phyloP scores from a whole-genome alignment of 2,329 filamentous ascomycete species.

The Elsinoe arachidis region DNA sequence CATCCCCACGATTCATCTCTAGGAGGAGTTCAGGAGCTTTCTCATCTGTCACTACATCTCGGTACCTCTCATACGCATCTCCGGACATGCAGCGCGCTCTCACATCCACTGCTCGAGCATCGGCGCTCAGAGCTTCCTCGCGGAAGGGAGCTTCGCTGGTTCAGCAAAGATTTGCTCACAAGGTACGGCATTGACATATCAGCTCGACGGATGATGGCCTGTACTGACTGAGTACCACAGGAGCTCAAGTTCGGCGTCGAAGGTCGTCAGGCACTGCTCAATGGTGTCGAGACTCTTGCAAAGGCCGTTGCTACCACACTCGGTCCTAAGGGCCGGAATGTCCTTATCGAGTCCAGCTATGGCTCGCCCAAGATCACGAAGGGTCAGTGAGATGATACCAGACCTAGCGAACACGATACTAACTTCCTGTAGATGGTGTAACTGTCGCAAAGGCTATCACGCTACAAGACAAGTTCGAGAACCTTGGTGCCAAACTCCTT shows the following conservation, averaged over 20 bases:
- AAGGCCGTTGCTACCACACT: conserved; percentile 94
- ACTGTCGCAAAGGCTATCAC: conserved; percentile 65
- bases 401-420: conserved; percentile 13
- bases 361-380: conserved; percentile 99
- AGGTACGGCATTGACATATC: conserved; percentile 50
- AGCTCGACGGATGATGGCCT: no score
- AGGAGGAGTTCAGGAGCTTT: conserved; percentile 6
- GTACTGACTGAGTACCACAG: conserved; percentile 36
- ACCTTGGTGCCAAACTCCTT: conserved; percentile 90
- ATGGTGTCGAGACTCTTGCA: conserved; percentile 92
- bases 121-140: conserved; percentile 60
- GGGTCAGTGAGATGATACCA: conserved; percentile 49
- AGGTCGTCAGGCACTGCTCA: conserved; percentile 76
- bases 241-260: conserved; percentile 98
- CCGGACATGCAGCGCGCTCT: conserved; percentile 83
- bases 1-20: neutral
- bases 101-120: conserved; percentile 68
- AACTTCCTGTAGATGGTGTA: conserved; percentile 38
- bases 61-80: conserved; percentile 12
- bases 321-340: conserved; percentile 96
- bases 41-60: conserved; percentile 8
- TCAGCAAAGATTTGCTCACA: conserved; percentile 94
- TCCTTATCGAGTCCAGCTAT: conserved; percentile 96
- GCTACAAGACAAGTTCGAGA: conserved; percentile 99
- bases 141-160: conserved; percentile 52